Evolutionary conservation across 2,329 filamentous ascomycete species (phyloP).

Genomic region (Parafenestella ontariensis): DNA sequence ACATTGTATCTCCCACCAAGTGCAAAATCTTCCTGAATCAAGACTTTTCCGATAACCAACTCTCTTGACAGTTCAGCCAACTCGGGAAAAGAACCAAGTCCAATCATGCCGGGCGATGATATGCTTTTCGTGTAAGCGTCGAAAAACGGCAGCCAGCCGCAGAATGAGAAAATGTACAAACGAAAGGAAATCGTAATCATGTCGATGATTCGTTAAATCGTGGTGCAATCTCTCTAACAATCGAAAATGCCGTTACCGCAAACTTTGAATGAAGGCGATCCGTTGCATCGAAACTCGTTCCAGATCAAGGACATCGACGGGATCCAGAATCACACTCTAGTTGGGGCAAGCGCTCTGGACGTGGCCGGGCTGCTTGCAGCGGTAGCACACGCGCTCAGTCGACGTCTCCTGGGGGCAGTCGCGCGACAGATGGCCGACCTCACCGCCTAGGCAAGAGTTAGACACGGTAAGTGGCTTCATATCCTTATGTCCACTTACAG

Average conservation of each 20-base stretch:
- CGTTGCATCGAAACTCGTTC: constrained; percentile 36
- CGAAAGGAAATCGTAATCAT: constrained; percentile 48
- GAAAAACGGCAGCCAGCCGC: constrained; percentile 49
- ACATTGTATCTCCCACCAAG: constrained; percentile 41
- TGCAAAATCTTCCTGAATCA: constrained; percentile 45
- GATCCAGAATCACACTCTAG: constrained; percentile 55
- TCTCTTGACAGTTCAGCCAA: constrained; percentile 43
- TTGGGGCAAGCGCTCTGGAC: constrained; percentile 94
- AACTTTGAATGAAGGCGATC: constrained; percentile 23
- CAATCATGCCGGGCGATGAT: constrained; percentile 47
- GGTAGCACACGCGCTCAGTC: constrained; percentile 97
- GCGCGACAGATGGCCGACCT: constrained; percentile 92
- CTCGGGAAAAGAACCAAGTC: constrained; percentile 44
- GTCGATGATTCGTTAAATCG: constrained; percentile 42
- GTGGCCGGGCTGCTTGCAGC: constrained; percentile 86
- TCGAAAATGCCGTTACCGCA: constrained; percentile 32
- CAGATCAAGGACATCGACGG: constrained; percentile 41
- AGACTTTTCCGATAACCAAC: constrained; percentile 46
- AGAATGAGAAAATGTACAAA: constrained; percentile 50
- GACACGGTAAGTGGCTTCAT: constrained; percentile 11
- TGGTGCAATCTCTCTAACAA: constrained; percentile 37
- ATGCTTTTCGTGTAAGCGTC: constrained; percentile 48
- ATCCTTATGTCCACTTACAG: constrained; percentile 64
- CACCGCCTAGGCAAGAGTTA: constrained; percentile 62
- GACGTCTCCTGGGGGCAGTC: constrained; percentile 94